phyloP scores from a whole-genome alignment of 192 early-diverging fungal species.

The Entomortierella beljakovae region DNA sequence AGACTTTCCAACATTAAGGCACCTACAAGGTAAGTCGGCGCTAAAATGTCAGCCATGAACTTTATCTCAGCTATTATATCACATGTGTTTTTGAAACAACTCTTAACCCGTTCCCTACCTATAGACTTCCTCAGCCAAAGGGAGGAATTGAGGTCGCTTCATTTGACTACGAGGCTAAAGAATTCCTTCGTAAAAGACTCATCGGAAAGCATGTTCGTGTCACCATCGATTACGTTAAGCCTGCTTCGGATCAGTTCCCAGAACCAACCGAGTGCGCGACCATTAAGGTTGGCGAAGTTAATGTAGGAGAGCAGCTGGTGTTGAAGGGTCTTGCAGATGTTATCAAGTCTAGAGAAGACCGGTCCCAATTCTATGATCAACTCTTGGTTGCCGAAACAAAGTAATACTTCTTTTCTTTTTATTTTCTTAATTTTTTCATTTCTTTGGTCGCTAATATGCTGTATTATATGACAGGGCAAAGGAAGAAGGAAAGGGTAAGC shows the following conservation, averaged over 20 bases:
- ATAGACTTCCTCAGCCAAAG: conserved; percentile 56
- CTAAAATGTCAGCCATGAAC: conserved; percentile 37
- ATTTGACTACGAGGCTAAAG: conserved; percentile 90
- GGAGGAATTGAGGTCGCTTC: conserved; percentile 80
- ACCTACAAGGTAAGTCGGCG: conserved; percentile 25
- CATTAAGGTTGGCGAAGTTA: conserved; percentile 70
- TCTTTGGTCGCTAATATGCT: neutral
- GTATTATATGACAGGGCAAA: conserved; percentile 57
- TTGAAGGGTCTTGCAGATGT: conserved; percentile 80
- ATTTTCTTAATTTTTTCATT: neutral
- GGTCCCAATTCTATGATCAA: conserved; percentile 87
- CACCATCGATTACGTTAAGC: conserved; percentile 88
- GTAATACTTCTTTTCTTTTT: conserved; percentile 33
- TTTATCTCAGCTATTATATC: neutral
- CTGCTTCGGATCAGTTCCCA: conserved; percentile 83
- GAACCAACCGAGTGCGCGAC: conserved; percentile 92
- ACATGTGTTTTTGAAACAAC: neutral
- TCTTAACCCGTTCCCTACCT: neutral
- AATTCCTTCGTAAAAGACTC: conserved; percentile 86
- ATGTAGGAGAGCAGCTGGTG: conserved; percentile 71
- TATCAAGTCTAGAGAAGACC: conserved; percentile 88
- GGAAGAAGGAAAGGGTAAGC: conserved; percentile 80
- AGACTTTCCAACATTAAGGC: conserved; percentile 52
- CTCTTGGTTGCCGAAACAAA: conserved; percentile 85
- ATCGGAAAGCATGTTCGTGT: conserved; percentile 86